These are phyloP conservation scores for Fusarium sarcochroum DNA, from an alignment of 2,329 filamentous ascomycete species.

Conservation along the genomic window DNA sequence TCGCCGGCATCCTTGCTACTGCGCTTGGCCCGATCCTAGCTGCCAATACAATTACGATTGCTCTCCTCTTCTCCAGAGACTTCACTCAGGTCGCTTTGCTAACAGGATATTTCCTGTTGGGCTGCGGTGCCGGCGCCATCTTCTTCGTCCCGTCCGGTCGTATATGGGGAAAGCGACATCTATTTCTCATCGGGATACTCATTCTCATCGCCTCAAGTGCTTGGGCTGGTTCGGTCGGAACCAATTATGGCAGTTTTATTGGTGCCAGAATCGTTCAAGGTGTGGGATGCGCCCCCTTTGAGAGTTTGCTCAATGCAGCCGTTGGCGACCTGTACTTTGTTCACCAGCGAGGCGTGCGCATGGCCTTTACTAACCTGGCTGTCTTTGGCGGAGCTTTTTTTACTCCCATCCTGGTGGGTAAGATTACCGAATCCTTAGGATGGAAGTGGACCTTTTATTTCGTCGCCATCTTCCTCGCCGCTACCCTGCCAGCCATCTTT, in stretches of 20 bases:
- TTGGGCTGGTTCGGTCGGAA: slow-evolving; percentile 81
- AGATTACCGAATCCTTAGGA: slow-evolving; percentile 81
- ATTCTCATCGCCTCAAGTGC: slow-evolving; percentile 80
- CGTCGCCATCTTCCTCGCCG: slow-evolving; percentile 84
- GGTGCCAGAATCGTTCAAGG: slow-evolving; percentile 89
- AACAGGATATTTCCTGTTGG: slow-evolving; percentile 89
- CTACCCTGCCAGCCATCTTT: slow-evolving; percentile 77
- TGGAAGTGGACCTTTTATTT: slow-evolving; percentile 93
- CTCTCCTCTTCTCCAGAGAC: slow-evolving; percentile 72
- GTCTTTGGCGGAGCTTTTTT: slow-evolving; percentile 71
- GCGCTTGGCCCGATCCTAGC: slow-evolving; percentile 89
- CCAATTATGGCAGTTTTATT: slow-evolving; percentile 79
- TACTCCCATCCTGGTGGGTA: slow-evolving; percentile 91
- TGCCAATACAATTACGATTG: slow-evolving; percentile 85
- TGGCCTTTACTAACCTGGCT: slow-evolving; percentile 80
- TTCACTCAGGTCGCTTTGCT: slow-evolving; percentile 86
- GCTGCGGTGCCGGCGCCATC: slow-evolving; percentile 84
- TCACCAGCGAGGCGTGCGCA: slow-evolving; percentile 84
- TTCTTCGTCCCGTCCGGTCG: slow-evolving; percentile 89
- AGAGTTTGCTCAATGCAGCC: slow-evolving; percentile 88
- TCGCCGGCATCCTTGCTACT: slow-evolving; percentile 86
- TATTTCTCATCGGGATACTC: slow-evolving; percentile 83
- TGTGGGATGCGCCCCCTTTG: slow-evolving; percentile 88
- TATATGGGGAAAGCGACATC: slow-evolving; percentile 93
- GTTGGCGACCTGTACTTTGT: slow-evolving; percentile 94